phyloP scores from a whole-genome alignment of 352 stramenopile genomes.

The Phytophthora lateralis region DNA sequence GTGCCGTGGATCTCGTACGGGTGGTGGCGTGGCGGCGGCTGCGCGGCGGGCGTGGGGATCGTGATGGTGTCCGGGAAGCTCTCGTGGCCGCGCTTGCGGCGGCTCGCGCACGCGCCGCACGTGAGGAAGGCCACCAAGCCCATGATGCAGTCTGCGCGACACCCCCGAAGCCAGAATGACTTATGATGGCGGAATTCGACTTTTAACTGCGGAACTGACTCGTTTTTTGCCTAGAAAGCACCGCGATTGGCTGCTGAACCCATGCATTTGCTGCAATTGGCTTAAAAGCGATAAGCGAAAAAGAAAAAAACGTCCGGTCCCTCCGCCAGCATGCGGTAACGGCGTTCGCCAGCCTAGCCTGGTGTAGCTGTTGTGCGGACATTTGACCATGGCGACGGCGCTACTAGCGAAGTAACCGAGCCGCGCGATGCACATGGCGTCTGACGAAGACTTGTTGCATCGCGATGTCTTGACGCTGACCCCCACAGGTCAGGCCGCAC shows the following conservation, averaged over 20 bases:
- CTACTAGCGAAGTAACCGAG: background rate
- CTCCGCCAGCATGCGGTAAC: background rate
- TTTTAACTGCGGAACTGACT: constrained; percentile 28
- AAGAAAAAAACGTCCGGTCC: too few species aligned
- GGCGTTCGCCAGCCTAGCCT: background rate
- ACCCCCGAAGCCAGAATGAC: constrained; percentile 22
- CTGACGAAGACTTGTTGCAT: too few species aligned
- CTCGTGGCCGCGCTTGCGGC: constrained; percentile 33
- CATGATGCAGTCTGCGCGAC: constrained; percentile 11
- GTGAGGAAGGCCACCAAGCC: constrained; percentile 42
- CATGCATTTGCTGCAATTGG: too few species aligned
- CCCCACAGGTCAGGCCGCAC: background rate
- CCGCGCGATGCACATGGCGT: background rate
- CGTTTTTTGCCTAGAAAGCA: constrained; percentile 20
- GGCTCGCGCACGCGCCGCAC: constrained; percentile 36
- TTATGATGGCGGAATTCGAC: constrained; percentile 23
- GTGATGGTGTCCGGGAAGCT: constrained; percentile 47
- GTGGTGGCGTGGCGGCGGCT: constrained; percentile 24
- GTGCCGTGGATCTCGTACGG: constrained; percentile 41
- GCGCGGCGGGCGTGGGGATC: constrained; percentile 31
- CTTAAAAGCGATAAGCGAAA: background rate
- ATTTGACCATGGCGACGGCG: background rate
- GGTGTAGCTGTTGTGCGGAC: background rate
- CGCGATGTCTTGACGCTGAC: too few species aligned
- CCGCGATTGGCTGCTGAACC: background rate